Base-by-base conservation (phyloP, 495 filamentous ascomycete species). In the Penicillium argentinense region DNA sequence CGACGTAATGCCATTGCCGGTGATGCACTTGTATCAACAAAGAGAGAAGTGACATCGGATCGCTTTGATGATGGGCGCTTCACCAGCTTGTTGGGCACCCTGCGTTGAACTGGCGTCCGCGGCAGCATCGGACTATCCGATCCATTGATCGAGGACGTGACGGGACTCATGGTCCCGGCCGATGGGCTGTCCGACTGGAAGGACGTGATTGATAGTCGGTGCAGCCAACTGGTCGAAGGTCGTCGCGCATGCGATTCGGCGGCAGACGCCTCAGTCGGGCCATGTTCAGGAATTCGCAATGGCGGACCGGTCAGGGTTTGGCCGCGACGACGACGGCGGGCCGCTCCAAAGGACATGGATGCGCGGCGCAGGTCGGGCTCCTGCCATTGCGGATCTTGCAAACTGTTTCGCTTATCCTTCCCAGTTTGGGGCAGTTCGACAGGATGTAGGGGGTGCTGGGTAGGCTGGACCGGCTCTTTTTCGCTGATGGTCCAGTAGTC, bases 1-100 rank as follows among this genome's bases (percentile, higher is more conserved):
- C 89, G 75, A 44, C 87, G 79, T 38, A 91, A 70, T 4, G 77
- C 78, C 11, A 80, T 67, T 42, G 82, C 60, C 50, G 81, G 75
- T 13, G 81, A 72, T 33, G 80, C 79, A 34, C 63, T 50, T 9
- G 62, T 56, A 30, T 54, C 53, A 34, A 57, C 28, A 43, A 57
- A 50, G 32, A 62, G 39, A 43, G 61, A 53, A 56, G 70, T 45
- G 42, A 58, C 47, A 69, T 67, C 62, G 60, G 63, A 71, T 47
- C 77, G 75, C 24, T 83, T 74, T 33, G 91, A 87, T 9, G 82
- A 75, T 33, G 82, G 74, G 44, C 92, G 83, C 69, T 97, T 97
- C 23, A 97, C 84, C 18, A 97, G 72, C 68, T 95, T 97, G 67
- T 96, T 97, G 12, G 87, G 83, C 8, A 75, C 56, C 47, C 76